A percentile compares a stretch with the other conserved stretches of the same genome.
phyloP scores from a whole-genome alignment of 139 green algal genomes.

The Chlorella sp. region DNA sequence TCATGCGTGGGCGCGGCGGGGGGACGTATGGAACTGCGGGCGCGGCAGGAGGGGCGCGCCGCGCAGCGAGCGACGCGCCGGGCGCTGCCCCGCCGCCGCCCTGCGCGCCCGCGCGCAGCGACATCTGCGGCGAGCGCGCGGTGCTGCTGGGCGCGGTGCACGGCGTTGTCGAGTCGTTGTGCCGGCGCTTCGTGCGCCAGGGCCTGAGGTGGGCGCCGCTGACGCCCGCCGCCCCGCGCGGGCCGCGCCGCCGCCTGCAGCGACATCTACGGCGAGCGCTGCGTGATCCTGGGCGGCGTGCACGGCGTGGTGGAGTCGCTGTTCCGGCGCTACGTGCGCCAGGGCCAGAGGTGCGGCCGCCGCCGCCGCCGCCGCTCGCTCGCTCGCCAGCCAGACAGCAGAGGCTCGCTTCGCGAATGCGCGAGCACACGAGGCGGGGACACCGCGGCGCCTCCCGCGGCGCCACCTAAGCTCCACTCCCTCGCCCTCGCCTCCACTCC shows the following conservation, averaged over 20 bases:
- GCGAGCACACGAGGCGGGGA: no score
- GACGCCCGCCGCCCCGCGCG: not conserved
- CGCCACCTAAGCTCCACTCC: no score
- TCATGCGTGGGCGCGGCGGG: no score
- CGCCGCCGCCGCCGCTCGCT: not conserved
- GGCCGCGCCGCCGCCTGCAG: constrained; percentile 16
- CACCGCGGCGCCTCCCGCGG: not conserved
- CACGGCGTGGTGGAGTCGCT: constrained; percentile 98
- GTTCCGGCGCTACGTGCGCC: constrained; percentile 88
- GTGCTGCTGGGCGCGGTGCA: constrained; percentile 98
- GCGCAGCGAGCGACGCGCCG: no score
- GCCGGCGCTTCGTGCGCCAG: constrained; percentile 83
- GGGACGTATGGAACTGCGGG: no score
- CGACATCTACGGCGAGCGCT: constrained; percentile 99
- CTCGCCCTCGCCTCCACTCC: no score
- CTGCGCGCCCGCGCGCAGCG: constrained; percentile 37
- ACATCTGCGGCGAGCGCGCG: constrained; percentile 98
- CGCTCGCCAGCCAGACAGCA: not conserved
- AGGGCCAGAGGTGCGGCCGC: constrained; percentile 73
- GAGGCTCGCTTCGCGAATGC: not conserved
- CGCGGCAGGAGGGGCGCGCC: no score
- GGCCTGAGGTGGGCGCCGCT: constrained; percentile 65
- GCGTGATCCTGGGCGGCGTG: constrained; percentile 96
- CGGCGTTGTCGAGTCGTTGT: constrained; percentile 97
- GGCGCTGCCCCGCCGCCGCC: not conserved